These are phyloP conservation scores for Saposhnikovia divaricata DNA, from an alignment of 129 eudicot species.

Conservation along the genomic window DNA sequence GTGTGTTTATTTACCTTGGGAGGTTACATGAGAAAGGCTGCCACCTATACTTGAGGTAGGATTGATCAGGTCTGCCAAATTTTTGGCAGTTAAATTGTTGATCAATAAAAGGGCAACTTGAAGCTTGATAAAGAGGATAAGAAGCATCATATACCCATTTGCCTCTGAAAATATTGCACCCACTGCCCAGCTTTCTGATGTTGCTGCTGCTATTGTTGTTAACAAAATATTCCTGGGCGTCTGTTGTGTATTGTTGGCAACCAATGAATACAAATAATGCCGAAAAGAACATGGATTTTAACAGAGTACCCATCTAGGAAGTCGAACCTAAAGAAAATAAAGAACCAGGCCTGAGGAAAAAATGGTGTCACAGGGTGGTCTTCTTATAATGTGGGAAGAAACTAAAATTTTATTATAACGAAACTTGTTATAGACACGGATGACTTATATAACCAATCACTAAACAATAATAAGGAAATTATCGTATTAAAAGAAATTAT, in stretches of 20 bases:
- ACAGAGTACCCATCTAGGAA: constrained; percentile 18
- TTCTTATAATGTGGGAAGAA: background rate
- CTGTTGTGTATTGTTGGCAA: constrained; percentile 5
- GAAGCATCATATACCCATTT: constrained; percentile 56
- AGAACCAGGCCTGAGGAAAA: constrained; percentile 1
- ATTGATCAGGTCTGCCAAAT: constrained; percentile 57
- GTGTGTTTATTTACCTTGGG: constrained; percentile 40
- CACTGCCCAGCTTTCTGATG: constrained; percentile 19
- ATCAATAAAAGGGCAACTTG: constrained; percentile 49
- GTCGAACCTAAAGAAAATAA: background rate
- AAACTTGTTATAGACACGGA: no score
- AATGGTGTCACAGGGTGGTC: constrained; percentile 1
- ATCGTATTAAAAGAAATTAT: no score
- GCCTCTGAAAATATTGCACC: constrained; percentile 40
- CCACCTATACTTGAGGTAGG: constrained; percentile 70
- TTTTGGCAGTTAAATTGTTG: constrained; percentile 51
- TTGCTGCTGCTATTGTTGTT: constrained; percentile 12
- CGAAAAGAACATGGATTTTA: constrained; percentile 19
- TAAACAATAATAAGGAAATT: no score
- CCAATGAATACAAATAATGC: constrained; percentile 10
- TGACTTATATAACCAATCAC: no score
- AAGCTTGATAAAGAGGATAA: constrained; percentile 42
- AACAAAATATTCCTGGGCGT: constrained; percentile 8
- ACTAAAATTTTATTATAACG: no score
- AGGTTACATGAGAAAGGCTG: constrained; percentile 55